Conservation (phyloP, 495 filamentous ascomycete genomes). For the Tuber melanosporum region DNA sequence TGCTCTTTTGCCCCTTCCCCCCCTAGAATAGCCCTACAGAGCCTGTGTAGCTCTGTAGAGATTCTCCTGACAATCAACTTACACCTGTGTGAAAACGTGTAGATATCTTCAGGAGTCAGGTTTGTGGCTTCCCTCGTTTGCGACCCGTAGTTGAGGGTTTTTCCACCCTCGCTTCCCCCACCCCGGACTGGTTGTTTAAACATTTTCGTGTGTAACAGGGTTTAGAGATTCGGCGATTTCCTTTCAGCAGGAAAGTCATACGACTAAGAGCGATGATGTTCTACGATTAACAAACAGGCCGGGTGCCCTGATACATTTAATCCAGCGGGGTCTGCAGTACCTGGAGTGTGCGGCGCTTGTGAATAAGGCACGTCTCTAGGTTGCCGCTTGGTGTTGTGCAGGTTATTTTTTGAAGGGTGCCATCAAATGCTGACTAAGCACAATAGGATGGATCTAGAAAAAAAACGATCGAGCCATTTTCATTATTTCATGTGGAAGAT, state of each 20-base stretch:
- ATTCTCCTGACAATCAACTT: slow-evolving; percentile 27
- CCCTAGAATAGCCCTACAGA: slow-evolving; percentile 43
- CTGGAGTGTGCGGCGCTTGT: slow-evolving; percentile 39
- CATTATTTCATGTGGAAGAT: slow-evolving; percentile 39
- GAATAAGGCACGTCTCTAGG: slow-evolving; percentile 39
- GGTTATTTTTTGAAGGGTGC: slow-evolving; percentile 28
- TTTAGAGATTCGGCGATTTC: slow-evolving; percentile 36
- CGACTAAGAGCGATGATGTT: slow-evolving; percentile 21
- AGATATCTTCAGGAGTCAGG: slow-evolving; percentile 88
- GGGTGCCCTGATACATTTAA: slow-evolving; percentile 37
- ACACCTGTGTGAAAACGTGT: slow-evolving; percentile 41
- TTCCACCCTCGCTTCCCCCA: slow-evolving; percentile 14
- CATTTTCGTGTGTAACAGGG: slow-evolving; percentile 35
- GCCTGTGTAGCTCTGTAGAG: slow-evolving; percentile 22
- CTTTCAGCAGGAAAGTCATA: slow-evolving; percentile 41
- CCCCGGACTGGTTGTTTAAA: slow-evolving; percentile 25
- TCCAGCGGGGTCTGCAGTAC: slow-evolving; percentile 40
- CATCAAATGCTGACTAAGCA: slow-evolving; percentile 34
- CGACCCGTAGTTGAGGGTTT: slow-evolving; percentile 12
- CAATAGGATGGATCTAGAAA: slow-evolving; percentile 41
- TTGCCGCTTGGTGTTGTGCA: slow-evolving; percentile 32
- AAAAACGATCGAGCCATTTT: slow-evolving; percentile 36
- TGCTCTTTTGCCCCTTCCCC: slow-evolving; percentile 35
- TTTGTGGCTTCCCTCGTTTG: slow-evolving; percentile 48
- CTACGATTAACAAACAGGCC: slow-evolving; percentile 23